Evolutionary conservation across 2,329 filamentous ascomycete genomes (phyloP).

Genomic region (Sarocladiaceae sp.): DNA sequence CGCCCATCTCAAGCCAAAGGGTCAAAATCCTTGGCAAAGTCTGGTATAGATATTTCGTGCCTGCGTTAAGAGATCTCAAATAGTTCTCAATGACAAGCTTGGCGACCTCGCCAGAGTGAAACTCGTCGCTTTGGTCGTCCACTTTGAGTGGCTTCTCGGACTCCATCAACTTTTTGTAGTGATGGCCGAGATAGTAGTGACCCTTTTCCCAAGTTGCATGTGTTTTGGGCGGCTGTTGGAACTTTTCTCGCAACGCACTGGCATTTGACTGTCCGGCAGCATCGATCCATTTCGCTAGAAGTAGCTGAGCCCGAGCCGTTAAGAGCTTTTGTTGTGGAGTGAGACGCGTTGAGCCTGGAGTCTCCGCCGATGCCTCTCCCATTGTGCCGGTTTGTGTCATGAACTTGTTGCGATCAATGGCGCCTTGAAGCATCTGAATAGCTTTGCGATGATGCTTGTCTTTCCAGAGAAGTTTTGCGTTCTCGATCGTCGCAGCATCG

Average conservation of each 20-base stretch:
- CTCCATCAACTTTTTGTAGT: constrained; percentile 95
- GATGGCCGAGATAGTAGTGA: constrained; percentile 92
- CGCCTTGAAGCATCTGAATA: constrained; percentile 83
- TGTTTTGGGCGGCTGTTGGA: constrained; percentile 73
- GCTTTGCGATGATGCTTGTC: constrained; percentile 92
- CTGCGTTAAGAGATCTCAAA: constrained; percentile 77
- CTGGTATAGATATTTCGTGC: constrained; percentile 94
- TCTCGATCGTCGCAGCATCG: constrained; percentile 86
- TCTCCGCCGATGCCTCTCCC: constrained; percentile 21
- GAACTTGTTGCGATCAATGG: constrained; percentile 79
- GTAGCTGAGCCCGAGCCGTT: constrained; percentile 74
- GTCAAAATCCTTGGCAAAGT: constrained; percentile 89
- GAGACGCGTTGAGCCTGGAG: constrained; percentile 21
- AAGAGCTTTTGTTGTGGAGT: constrained; percentile 54
- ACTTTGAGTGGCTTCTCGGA: constrained; percentile 75
- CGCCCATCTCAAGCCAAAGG: constrained; percentile 88
- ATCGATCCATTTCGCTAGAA: constrained; percentile 96
- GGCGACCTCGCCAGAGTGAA: constrained; percentile 75
- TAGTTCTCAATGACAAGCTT: constrained; percentile 94
- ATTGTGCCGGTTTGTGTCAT: constrained; percentile 40
- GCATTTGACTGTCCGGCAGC: constrained; percentile 90
- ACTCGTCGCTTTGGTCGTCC: constrained; percentile 72
- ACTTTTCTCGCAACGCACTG: constrained; percentile 72
- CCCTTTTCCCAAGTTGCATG: constrained; percentile 84
- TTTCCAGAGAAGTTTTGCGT: constrained; percentile 88